Conservation (phyloP, 106 monocot genomes). For the Apostasia ramifera region DNA sequence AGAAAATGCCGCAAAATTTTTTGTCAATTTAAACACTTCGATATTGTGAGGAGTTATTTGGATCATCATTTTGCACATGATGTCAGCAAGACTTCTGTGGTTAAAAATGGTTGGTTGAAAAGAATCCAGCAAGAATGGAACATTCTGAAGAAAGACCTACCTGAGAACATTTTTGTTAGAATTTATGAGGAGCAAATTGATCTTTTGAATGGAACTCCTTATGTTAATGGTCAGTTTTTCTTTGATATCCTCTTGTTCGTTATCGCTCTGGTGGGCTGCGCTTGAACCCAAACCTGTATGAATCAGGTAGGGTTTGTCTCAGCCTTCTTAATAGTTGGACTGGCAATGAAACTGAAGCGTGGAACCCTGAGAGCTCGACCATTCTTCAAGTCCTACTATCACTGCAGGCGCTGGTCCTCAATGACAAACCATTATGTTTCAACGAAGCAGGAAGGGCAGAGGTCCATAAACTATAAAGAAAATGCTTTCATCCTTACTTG, state of each 20-base stretch:
- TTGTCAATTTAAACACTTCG: constrained; percentile 54
- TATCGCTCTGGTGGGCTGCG: constrained; percentile 13
- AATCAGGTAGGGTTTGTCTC: constrained; percentile 9
- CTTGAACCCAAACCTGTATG: constrained; percentile 8
- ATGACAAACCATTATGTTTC: constrained; percentile 8
- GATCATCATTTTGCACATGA: constrained; percentile 70
- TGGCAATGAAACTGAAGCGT: constrained; percentile 4
- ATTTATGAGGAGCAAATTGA: too few species aligned
- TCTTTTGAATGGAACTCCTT: neutral
- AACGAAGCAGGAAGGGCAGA: constrained; percentile 6
- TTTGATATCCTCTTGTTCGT: neutral
- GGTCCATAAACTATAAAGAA: constrained; percentile 1
- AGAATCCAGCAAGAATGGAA: constrained; percentile 85
- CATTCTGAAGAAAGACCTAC: constrained; percentile 64
- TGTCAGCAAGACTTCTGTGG: constrained; percentile 14
- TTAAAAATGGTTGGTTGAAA: constrained; percentile 65
- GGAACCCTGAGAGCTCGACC: constrained; percentile 8
- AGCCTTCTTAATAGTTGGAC: constrained; percentile 12
- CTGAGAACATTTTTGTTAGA: constrained; percentile 43
- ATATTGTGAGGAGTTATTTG: constrained; percentile 53
- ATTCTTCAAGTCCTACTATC: constrained; percentile 9
- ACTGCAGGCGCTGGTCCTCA: constrained; percentile 7
- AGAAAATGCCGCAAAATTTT: constrained; percentile 6
- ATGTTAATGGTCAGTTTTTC: neutral
- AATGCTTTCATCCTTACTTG: constrained; percentile 6